Evolutionary conservation across 202 grass and related monocot genomes (phyloP).

Genomic region (Zizania palustris): DNA sequence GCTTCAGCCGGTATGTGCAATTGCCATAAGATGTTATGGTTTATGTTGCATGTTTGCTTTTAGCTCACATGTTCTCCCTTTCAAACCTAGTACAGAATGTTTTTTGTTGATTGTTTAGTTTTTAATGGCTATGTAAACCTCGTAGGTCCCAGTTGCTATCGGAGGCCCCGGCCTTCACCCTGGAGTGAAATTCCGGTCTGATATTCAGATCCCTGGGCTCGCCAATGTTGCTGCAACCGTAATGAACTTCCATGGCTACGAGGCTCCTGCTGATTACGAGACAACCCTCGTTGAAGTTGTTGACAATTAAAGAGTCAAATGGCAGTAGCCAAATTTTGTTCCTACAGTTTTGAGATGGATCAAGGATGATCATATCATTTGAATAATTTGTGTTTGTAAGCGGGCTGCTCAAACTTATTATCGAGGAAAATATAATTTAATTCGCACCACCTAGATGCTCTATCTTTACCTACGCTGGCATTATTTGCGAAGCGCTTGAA

Average conservation of each 20-base stretch:
- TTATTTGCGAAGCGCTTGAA: too few relatives aligned
- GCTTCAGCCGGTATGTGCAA: conserved; percentile 80
- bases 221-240: conserved; percentile 93
- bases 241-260: conserved; percentile 93
- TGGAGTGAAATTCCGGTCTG: conserved; percentile 69
- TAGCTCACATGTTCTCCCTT: not conserved
- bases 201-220: conserved; percentile 69
- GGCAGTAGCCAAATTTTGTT: conserved; percentile 49
- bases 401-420: conserved; percentile 34
- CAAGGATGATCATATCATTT: not conserved
- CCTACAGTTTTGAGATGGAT: conserved; percentile 41
- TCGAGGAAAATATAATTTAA: conserved; percentile 13
- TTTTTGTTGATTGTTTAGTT: not conserved
- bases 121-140: conserved; percentile 23
- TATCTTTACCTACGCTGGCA: not conserved
- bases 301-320: conserved; percentile 55
- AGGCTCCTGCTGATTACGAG: conserved; percentile 81
- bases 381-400: conserved; percentile 30
- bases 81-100: not conserved
- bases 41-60: not conserved
- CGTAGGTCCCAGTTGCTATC: conserved; percentile 93
- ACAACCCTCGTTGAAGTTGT: conserved; percentile 78
- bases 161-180: conserved; percentile 82
- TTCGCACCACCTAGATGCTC: conserved; percentile 19
- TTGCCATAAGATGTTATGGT: not conserved